Base-by-base conservation (phyloP, 306 rosid genomes). In the Senna tora region DNA sequence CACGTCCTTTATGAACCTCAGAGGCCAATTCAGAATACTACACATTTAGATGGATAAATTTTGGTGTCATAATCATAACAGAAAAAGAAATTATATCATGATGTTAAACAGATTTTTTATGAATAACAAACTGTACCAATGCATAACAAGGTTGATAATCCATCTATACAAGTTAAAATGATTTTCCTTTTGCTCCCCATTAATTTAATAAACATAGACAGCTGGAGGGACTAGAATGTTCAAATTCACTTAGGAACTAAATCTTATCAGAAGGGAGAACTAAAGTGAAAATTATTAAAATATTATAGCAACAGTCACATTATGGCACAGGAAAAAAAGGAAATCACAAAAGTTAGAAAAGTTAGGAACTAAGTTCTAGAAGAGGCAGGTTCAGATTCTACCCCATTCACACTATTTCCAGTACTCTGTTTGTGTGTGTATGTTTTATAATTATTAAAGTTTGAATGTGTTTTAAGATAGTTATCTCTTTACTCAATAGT, bases 1-100 rank as follows among this genome's bases (percentile, higher is more conserved):
- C 97, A 72, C 92, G 96, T 47, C 98, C 98, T 67, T 74, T 84
- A 47, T 60, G 69, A 74, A 94, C 92, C 84, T 91, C 96, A 32
- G 92, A 77, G 71, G 97, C 97, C 89, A 94, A 80, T 72, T 82
- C 86, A 75, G 92, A 82, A 85, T 94, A 94, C 98, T 94, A 56
- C 79, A 84, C 47, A 74, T 81, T 69, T 33, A 73, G 57, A 72
- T 25, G 47, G 71, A 74, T 53, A 68, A 65, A 49, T 21, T 25
- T 59, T 12, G 47, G 66, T 36, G 73, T 66, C 78, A 77, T 32
- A 21, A 25, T 75, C 78, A 36, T 41, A 42, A 56, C 34, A 72
- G 28, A 50, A 77, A 46, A 67, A 47, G 61, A 56, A 41, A 69
- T 39, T 34, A 49, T 45, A 39, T 14, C 33, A 25, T 46, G 32